Percentiles rank a stretch among this genome's conserved stretches.
These are phyloP conservation scores for Pholiota microspora DNA, from an alignment of 768 basidiomycete species.

Conservation along the genomic window DNA sequence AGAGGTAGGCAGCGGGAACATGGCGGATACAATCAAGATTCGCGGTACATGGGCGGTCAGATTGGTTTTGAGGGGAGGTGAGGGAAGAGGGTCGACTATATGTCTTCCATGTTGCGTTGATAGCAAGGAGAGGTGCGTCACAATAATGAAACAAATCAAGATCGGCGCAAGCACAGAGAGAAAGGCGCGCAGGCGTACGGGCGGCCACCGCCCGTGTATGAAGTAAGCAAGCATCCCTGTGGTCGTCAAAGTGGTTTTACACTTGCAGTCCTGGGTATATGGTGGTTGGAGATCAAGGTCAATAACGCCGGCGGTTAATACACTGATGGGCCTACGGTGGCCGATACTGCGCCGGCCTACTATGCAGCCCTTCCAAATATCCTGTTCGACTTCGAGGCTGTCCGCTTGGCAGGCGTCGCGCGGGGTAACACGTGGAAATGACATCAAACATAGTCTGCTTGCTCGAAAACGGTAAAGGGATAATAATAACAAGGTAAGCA, in stretches of 20 bases:
- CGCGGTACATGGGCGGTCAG: conserved; percentile 10
- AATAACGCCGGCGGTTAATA: too few relatives aligned
- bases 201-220: neutral
- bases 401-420: too few relatives aligned
- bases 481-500: too few relatives aligned
- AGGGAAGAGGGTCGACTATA: too few relatives aligned
- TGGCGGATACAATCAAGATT: conserved; percentile 53
- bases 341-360: too few relatives aligned
- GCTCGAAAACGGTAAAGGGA: too few relatives aligned
- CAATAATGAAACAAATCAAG: neutral
- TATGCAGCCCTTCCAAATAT: too few relatives aligned
- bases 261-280: neutral
- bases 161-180: neutral
- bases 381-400: too few relatives aligned
- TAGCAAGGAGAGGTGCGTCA: neutral
- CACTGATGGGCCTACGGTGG: neutral
- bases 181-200: neutral
- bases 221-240: neutral
- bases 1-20: conserved; percentile 49
- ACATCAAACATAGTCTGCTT: too few relatives aligned
- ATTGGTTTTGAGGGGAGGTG: neutral
- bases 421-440: neutral
- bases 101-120: neutral
- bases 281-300: neutral
- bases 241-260: neutral